A percentile compares a stretch with the other conserved stretches of the same genome.
These are phyloP conservation scores for Conringia planisiliqua DNA, from an alignment of 345 rosid species.

Conservation along the genomic window DNA sequence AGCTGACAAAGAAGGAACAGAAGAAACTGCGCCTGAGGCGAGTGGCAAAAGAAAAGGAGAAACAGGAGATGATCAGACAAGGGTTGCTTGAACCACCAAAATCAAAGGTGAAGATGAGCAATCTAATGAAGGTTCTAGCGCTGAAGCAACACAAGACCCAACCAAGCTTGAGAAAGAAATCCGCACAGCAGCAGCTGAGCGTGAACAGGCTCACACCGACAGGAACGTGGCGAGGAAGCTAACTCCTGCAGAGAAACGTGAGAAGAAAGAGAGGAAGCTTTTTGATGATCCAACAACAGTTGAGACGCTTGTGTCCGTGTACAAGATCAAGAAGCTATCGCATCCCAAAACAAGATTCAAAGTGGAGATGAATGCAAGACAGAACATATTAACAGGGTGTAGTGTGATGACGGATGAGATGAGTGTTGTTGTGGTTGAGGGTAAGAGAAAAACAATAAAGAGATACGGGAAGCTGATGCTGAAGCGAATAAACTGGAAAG, in stretches of 20 bases:
- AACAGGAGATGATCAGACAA: conserved; percentile 95
- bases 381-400: conserved; percentile 82
- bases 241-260: conserved; percentile 86
- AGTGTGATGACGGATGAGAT: conserved; percentile 69
- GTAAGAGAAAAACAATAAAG: conserved; percentile 82
- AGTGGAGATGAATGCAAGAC: conserved; percentile 87
- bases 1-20: conserved; percentile 91
- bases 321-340: conserved; percentile 74
- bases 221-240: conserved; percentile 86
- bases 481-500: conserved; percentile 82
- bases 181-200: conserved; percentile 91
- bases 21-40: conserved; percentile 92
- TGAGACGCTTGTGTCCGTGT: conserved; percentile 79
- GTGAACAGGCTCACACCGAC: conserved; percentile 95
- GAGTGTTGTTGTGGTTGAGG: conserved; percentile 81
- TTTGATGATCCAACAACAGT: conserved; percentile 61
- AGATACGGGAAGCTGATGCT: conserved; percentile 88
- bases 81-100: conserved; percentile 91
- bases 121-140: conserved; percentile 92
- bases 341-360: conserved; percentile 81
- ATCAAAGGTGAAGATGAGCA: conserved; percentile 93
- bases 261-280: conserved; percentile 89
- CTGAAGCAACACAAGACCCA: conserved; percentile 96
- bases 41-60: conserved; percentile 81
- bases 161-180: conserved; percentile 93